A percentile compares a stretch with the other conserved stretches of the same genome.
Conservation (phyloP, 768 basidiomycete genomes). For the Lentinula detonsa region DNA sequence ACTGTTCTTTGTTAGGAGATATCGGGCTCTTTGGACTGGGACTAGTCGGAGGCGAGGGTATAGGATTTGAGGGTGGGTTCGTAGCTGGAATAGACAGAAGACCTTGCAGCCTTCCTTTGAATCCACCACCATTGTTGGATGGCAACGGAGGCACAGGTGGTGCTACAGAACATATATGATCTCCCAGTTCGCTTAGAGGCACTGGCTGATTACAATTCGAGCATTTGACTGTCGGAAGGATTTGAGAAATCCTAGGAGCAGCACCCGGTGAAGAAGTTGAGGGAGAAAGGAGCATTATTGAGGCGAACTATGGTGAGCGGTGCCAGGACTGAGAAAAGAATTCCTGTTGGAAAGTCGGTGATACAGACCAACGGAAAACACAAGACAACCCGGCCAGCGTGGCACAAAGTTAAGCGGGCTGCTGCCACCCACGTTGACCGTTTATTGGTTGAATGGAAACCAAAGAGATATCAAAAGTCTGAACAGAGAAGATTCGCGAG, state of each 20-base stretch:
- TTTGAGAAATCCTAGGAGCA: constrained; percentile 44
- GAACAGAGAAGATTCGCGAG: neutral
- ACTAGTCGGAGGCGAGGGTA: neutral
- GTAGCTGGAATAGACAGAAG: neutral
- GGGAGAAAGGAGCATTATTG: neutral
- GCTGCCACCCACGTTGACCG: neutral
- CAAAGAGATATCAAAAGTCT: neutral
- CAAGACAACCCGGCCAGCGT: neutral
- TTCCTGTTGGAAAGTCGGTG: neutral
- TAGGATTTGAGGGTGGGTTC: neutral
- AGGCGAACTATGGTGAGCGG: neutral
- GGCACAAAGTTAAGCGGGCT: neutral
- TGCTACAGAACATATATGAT: constrained; percentile 63
- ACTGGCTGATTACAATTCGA: constrained; percentile 70
- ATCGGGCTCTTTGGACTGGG: neutral
- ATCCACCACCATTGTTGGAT: constrained; percentile 14
- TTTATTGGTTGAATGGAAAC: neutral
- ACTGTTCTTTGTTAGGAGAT: neutral
- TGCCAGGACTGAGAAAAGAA: neutral
- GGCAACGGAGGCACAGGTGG: constrained; percentile 37
- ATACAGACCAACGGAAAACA: neutral
- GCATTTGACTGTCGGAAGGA: constrained; percentile 81
- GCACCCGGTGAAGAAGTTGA: neutral
- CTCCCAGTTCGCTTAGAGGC: constrained; percentile 65
- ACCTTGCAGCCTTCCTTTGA: neutral